Base-by-base conservation (phyloP, 2,329 filamentous ascomycete genomes). In the Leptographium wingfieldii region DNA sequence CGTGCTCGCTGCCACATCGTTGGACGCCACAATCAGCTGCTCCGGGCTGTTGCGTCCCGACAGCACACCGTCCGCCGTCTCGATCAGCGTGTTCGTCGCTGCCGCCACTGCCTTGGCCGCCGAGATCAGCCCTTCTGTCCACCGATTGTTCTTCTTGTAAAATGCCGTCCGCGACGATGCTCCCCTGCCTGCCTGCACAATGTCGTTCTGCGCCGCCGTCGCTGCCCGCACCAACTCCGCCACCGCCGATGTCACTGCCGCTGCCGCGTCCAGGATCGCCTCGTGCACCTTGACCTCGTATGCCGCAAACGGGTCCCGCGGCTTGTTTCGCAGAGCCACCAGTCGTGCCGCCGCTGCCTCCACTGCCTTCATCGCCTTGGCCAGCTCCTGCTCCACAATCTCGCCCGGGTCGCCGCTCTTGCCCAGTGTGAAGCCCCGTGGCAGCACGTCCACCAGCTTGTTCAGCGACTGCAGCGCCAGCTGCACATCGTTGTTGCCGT, bases 71-170 rank as follows among this genome's bases (percentile, higher is more conserved):
- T 99, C 94, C 0, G 94, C 94, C 7, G 94, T 99, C 79, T 99
- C 94, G 69, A 99, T 99, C 66, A 99, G 83, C 51, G 87, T 94
- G 75, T 96, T 97, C 12, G 94, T 99, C 19, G 91, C 95, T 1
- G 82, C 82, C 3, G 94, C 94, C 22, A 99, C 94, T 0, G 94
- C 94, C 76, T 99, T 99, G 65, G 94, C 92, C 0, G 94, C 94
- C 46, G 90, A 96, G 70, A 99, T 96, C 62, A 99, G 84, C 55
- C 94, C 94, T 70, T 99, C 94, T 0, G 94, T 99, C 94, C 94
- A 99, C 58, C 94, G 84, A 76, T 97, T 99, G 81, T 99, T 96
- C 79, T 97, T 97, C 82, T 97, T 97, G 85, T 99, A 99, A 73
- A 99, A 99, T 29, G 92, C 91, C 2, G 92, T 95, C 61, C 86